phyloP scores from a whole-genome alignment of 371 early-diverging fungal genomes.

The Blakeslea trispora region DNA sequence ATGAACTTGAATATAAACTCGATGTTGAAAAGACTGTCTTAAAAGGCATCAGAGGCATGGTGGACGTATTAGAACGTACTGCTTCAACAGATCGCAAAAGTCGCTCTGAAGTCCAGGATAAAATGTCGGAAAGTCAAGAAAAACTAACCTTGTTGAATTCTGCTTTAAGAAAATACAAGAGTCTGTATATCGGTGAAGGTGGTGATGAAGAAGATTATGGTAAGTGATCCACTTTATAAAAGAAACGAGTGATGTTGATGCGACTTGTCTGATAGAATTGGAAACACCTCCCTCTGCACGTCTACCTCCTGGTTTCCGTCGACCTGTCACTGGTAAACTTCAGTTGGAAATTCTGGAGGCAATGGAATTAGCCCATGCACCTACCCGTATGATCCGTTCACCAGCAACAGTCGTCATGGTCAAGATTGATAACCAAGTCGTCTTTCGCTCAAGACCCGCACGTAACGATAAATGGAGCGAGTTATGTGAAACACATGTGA shows the following conservation, averaged over 20 bases:
- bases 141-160: conserved; percentile 79
- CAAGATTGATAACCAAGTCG: conserved; percentile 80
- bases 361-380: conserved; percentile 67
- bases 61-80: conserved; percentile 47
- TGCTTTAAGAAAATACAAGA: conserved; percentile 83
- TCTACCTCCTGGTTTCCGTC: conserved; percentile 66
- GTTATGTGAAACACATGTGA: conserved; percentile 79
- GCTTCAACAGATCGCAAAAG: conserved; percentile 57
- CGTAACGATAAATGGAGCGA: conserved; percentile 75
- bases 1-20: conserved; percentile 83
- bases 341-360: conserved; percentile 69
- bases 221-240: conserved; percentile 8
- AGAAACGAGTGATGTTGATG: conserved; percentile 66
- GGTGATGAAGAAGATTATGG: conserved; percentile 75
- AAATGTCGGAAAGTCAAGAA: conserved; percentile 74
- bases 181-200: conserved; percentile 74
- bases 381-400: conserved; percentile 56
- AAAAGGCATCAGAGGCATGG: conserved; percentile 68
- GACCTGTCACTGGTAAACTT: conserved; percentile 75
- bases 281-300: conserved; percentile 47
- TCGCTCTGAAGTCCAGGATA: conserved; percentile 63
- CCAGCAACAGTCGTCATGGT: conserved; percentile 75
- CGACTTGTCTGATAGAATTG: conserved; percentile 54
- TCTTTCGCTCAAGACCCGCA: conserved; percentile 69
- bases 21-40: conserved; percentile 88